Percentiles rank a stretch among this genome's conserved stretches.
phyloP scores from a whole-genome alignment of 768 basidiomycete genomes.

The Myochromella boudieri region DNA sequence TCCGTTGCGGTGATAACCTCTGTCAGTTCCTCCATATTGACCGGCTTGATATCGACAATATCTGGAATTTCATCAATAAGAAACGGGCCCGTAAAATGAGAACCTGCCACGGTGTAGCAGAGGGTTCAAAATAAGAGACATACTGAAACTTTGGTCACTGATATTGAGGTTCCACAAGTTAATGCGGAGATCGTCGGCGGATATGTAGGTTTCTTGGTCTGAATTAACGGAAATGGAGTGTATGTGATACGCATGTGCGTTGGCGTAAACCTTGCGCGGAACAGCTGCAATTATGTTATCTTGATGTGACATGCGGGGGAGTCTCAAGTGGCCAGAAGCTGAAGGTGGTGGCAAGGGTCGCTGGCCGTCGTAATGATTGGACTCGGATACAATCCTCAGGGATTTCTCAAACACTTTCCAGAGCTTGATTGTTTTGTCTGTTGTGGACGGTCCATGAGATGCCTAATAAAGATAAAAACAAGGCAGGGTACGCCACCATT shows the following conservation, averaged over 20 bases:
- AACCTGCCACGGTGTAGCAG: too few species aligned
- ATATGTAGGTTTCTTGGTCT: constrained; percentile 99
- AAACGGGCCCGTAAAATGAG: constrained; percentile 3
- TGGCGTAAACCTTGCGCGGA: constrained; percentile 97
- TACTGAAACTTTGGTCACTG: constrained; percentile 98
- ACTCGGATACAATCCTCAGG: constrained; percentile 93
- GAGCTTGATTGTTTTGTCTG: constrained; percentile 99
- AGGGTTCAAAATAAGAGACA: constrained; percentile 31
- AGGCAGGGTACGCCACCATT: constrained; percentile 64
- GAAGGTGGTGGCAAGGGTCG: constrained; percentile 66
- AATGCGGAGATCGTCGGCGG: constrained; percentile 96
- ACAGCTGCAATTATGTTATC: constrained; percentile 99
- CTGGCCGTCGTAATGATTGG: constrained; percentile 86
- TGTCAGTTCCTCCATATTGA: constrained; percentile 99
- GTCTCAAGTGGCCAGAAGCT: constrained; percentile 59
- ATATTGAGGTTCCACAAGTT: constrained; percentile 99
- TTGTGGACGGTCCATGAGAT: constrained; percentile 8
- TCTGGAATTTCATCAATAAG: constrained; percentile 47
- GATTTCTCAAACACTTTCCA: constrained; percentile 99
- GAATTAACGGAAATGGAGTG: constrained; percentile 99
- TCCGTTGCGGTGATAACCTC: constrained; percentile 99
- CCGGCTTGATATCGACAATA: constrained; percentile 99
- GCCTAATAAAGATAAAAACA: neutral
- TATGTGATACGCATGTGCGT: constrained; percentile 99
- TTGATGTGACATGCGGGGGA: constrained; percentile 91